Conservation (phyloP, 2,329 filamentous ascomycete species). For the Penicillium brevicompactum region DNA sequence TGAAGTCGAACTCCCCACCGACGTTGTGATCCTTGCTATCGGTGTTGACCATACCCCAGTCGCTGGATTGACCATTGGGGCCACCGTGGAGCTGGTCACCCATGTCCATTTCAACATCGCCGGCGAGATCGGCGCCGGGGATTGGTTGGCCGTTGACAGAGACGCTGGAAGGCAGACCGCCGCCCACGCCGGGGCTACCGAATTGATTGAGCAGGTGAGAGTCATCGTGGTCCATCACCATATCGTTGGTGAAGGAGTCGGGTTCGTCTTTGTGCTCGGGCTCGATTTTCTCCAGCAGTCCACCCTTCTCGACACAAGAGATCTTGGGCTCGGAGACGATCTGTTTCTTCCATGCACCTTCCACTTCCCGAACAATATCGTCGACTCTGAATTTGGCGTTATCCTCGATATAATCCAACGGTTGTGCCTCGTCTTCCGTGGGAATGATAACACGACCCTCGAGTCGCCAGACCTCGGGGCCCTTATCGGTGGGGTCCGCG, state of each 20-base stretch:
- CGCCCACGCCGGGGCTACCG: conserved; percentile 23
- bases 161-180: conserved; percentile 35
- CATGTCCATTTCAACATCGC: conserved; percentile 56
- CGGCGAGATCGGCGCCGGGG: conserved; percentile 42
- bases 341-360: conserved; percentile 68
- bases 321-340: conserved; percentile 67
- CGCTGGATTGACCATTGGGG: conserved; percentile 56
- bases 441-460: conserved; percentile 53
- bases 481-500: conserved; percentile 56
- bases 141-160: conserved; percentile 52
- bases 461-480: conserved; percentile 64
- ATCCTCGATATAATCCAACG: conserved; percentile 42
- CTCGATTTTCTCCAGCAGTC: conserved; percentile 61
- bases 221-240: conserved; percentile 38
- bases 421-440: conserved; percentile 39
- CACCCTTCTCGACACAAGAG: conserved; percentile 75
- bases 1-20: conserved; percentile 49
- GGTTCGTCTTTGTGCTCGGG: conserved; percentile 41
- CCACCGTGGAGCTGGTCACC: conserved; percentile 44
- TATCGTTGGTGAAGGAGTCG: conserved; percentile 29
- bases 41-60: conserved; percentile 76
- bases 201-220: conserved; percentile 39
- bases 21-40: conserved; percentile 49
- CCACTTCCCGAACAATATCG: conserved; percentile 74
- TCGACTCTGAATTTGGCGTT: conserved; percentile 57